Conservation (phyloP, 1,284 basidiomycete genomes). For the Marasmius tenuissimus region DNA sequence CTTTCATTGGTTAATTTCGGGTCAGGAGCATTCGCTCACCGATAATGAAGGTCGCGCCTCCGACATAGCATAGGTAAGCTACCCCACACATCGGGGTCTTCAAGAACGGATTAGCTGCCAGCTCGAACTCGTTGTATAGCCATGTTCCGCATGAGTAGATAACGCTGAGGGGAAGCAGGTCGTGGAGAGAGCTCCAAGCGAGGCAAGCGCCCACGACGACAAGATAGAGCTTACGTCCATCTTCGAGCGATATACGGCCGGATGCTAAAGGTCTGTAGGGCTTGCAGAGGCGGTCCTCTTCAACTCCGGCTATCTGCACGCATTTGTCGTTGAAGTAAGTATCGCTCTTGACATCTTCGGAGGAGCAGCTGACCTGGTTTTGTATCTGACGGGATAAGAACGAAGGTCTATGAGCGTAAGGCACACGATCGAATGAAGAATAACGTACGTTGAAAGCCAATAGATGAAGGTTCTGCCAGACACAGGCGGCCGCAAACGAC, state of each 20-base stretch:
- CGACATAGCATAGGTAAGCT: constrained; percentile 33
- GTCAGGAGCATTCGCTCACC: constrained; percentile 19
- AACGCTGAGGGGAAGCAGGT: constrained; percentile 23
- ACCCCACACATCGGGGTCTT: constrained; percentile 30
- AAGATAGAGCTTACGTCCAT: constrained; percentile 26
- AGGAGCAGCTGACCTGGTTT: neutral
- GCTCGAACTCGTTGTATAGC: constrained; percentile 32
- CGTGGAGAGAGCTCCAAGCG: constrained; percentile 19
- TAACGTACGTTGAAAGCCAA: constrained; percentile 2
- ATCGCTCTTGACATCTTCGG: neutral
- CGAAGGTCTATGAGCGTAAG: no score
- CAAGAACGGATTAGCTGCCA: constrained; percentile 28
- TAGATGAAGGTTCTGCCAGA: constrained; percentile 5
- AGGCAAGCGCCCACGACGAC: constrained; percentile 23
- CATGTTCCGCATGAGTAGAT: constrained; percentile 29
- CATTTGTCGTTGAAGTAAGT: neutral
- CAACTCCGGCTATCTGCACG: constrained; percentile 16
- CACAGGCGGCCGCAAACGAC: neutral
- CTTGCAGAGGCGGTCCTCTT: constrained; percentile 37
- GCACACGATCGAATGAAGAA: no score
- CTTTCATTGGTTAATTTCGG: neutral
- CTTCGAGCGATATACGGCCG: constrained; percentile 28
- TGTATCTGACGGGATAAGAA: neutral
- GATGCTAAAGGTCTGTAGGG: constrained; percentile 35
- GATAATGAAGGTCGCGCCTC: constrained; percentile 32